Evolutionary conservation across 805 yeast genomes (phyloP).

Genomic region (Teunomyces lycoperdinae): DNA sequence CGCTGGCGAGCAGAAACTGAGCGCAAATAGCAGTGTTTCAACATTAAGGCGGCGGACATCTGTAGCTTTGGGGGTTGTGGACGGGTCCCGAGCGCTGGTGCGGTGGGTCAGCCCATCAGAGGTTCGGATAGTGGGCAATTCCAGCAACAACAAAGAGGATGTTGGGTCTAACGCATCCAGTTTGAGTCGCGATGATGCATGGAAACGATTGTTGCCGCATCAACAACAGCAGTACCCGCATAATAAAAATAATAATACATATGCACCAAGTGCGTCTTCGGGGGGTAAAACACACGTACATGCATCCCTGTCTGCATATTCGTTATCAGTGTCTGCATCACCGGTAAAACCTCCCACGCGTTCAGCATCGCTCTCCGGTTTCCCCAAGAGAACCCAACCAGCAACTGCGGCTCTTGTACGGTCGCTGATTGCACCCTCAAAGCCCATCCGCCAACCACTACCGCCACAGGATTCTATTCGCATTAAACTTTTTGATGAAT

Average conservation of each 20-base stretch:
- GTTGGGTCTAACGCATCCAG: background rate
- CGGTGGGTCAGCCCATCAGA: background rate
- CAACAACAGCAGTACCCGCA: background rate
- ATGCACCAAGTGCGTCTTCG: background rate
- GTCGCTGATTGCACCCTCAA: background rate
- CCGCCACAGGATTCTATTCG: background rate
- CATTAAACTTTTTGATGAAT: slow-evolving; percentile 9
- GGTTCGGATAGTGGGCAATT: background rate
- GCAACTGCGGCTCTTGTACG: background rate
- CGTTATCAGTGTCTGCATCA: background rate
- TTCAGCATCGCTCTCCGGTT: background rate
- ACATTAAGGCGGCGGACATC: background rate
- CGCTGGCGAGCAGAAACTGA: background rate
- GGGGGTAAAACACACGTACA: background rate
- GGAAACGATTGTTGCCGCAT: background rate
- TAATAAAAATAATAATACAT: background rate
- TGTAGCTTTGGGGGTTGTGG: background rate
- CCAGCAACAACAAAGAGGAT: background rate
- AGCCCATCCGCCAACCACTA: background rate
- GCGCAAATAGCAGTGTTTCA: background rate
- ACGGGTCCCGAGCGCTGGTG: background rate
- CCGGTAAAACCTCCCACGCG: background rate
- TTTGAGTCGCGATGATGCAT: background rate
- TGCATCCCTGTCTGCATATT: background rate
- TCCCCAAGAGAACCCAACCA: background rate